Conservation (phyloP, 768 basidiomycete genomes). For the Mycena capillaripes region DNA sequence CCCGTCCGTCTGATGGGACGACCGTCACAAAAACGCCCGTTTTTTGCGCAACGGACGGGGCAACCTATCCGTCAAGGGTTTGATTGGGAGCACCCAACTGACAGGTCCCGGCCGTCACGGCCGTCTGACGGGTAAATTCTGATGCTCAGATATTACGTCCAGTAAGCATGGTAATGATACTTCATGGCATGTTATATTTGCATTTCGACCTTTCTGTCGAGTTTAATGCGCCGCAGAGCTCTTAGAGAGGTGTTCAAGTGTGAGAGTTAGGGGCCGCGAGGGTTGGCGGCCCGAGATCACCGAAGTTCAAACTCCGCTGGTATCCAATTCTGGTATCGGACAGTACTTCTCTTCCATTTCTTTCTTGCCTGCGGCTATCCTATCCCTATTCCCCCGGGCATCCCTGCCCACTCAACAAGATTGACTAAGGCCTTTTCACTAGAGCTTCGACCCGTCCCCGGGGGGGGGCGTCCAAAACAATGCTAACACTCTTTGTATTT, state of each 20-base stretch:
- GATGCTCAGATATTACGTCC: neutral
- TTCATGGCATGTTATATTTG: conserved; percentile 15
- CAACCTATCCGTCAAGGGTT: neutral
- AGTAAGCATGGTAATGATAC: neutral
- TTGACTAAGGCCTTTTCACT: no score
- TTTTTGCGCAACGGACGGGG: neutral
- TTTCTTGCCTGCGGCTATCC: no score
- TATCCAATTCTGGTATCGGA: conserved; percentile 1
- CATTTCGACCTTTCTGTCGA: conserved; percentile 11
- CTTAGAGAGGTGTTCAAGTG: conserved; percentile 14
- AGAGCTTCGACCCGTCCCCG: no score
- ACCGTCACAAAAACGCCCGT: neutral
- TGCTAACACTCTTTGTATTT: no score
- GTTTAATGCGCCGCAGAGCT: conserved; percentile 15
- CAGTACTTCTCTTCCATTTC: no score
- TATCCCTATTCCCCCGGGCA: no score
- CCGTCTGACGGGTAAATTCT: no score
- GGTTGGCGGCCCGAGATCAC: conserved; percentile 16
- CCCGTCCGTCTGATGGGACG: neutral
- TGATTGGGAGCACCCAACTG: neutral
- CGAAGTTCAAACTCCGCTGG: conserved; percentile 6
- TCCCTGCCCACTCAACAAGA: no score
- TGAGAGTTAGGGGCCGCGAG: conserved; percentile 14
- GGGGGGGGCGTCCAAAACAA: no score
- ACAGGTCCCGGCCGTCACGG: neutral